Base-by-base conservation (phyloP, 495 filamentous ascomycete genomes). In the Hapsidospora chrysogenum region DNA sequence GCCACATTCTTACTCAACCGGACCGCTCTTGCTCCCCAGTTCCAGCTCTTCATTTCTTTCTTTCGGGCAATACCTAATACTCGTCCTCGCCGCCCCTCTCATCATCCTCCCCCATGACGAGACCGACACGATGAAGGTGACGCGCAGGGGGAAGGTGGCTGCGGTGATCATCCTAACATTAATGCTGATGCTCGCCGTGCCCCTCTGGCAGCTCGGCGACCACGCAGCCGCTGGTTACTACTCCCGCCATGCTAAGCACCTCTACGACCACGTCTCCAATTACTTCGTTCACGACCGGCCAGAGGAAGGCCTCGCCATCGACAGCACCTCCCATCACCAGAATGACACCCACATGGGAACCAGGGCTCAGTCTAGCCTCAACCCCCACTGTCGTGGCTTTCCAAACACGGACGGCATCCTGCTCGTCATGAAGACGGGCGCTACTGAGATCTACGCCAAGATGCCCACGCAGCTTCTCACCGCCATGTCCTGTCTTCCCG, bases 381-480 rank as follows among this genome's bases (percentile, higher is more conserved):
- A 22, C 26, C 39, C 46, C 4, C 26, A 39, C 2, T 62, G 60
- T 48, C 44, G 44, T 2, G 42, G 32, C 16, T 59, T 59, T 30
- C 60, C 58, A 2, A 42, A 56, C 25, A 51, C 49, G 2, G 49
- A 46, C 41, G 52, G 48, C 20, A 51, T 67, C 27, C 49, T 63
- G 16, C 37, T 63, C 11, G 48, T 74, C 29, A 52, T 76, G 38
- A 74, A 75, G 49, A 68, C 70, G 20, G 70, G 72, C 32, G 69
- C 68, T 13, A 60, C 58, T 13, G 65, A 74, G 45, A 53, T 66
- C 20, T 65, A 56, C 16, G 49, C 57, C 17, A 61, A 60, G 33
- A 47, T 75, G 25, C 64, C 72, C 15, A 68, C 61, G 5, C 70
- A 75, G 38, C 55, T 75, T 17, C 47, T 66, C 39, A 70, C 68